Percentiles rank a stretch among this genome's conserved stretches.
phyloP scores from a whole-genome alignment of 2,329 filamentous ascomycete species.

The Aspergillus sp. region DNA sequence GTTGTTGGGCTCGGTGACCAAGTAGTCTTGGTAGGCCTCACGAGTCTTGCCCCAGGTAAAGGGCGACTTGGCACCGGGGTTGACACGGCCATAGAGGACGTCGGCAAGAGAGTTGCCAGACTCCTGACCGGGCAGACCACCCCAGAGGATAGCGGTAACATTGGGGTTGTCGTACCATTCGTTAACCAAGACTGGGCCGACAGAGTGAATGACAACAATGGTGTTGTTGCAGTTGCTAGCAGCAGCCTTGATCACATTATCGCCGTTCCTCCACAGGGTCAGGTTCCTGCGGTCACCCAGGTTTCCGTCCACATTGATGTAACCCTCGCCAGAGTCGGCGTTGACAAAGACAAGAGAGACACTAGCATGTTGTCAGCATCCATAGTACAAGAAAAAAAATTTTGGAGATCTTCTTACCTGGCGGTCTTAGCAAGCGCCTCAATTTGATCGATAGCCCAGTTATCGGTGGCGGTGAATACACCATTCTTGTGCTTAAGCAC shows the following conservation, averaged over 20 bases:
- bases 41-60: conserved; percentile 61
- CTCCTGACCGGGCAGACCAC: conserved; percentile 73
- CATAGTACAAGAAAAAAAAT: background rate
- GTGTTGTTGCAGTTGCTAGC: conserved; percentile 80
- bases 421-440: conserved; percentile 53
- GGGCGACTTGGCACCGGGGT: conserved; percentile 63
- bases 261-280: conserved; percentile 82
- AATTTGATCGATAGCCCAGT: conserved; percentile 57
- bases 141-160: conserved; percentile 74
- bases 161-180: conserved; percentile 63
- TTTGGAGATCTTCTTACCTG: conserved; percentile 23
- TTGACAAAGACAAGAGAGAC: conserved; percentile 83
- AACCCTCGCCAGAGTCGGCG: conserved; percentile 82
- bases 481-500: conserved; percentile 68
- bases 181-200: conserved; percentile 74
- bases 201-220: conserved; percentile 85
- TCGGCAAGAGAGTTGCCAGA: conserved; percentile 74
- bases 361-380: conserved; percentile 21
- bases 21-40: conserved; percentile 57
- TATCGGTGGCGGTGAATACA: conserved; percentile 61
- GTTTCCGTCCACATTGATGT: conserved; percentile 79
- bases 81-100: conserved; percentile 68
- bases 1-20: conserved; percentile 61
- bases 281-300: conserved; percentile 88
- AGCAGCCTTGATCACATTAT: conserved; percentile 78